Evolutionary conservation across 139 green algal genomes (phyloP).

Genomic region (Chlamydomonas sphaeroides): DNA sequence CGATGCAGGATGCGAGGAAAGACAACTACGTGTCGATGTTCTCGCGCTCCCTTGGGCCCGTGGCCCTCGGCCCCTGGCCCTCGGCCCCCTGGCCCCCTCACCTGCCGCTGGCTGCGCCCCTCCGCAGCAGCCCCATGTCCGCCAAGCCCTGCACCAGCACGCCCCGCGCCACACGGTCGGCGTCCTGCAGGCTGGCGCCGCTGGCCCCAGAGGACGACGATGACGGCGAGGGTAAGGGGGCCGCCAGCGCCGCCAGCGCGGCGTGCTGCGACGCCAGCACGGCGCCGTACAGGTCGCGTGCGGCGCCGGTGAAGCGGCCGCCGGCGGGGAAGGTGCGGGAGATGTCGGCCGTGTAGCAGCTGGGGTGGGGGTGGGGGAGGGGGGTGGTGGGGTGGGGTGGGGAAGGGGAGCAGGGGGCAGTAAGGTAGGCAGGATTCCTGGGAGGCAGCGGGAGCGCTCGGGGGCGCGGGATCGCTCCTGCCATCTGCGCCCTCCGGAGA

Average conservation of each 20-base stretch:
- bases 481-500: too few relatives aligned
- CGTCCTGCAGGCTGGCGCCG: background rate
- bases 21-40: too few relatives aligned
- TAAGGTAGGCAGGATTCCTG: too few relatives aligned
- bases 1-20: too few relatives aligned
- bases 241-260: background rate
- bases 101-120: background rate
- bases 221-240: too few relatives aligned
- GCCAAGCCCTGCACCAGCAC: slow-evolving; percentile 32
- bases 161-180: background rate
- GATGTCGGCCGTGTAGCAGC: slow-evolving; percentile 71
- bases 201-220: too few relatives aligned
- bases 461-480: too few relatives aligned
- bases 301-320: slow-evolving; percentile 45
- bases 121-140: slow-evolving; percentile 43
- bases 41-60: too few relatives aligned
- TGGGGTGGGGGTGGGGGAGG: background rate
- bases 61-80: too few relatives aligned
- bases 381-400: background rate
- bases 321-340: slow-evolving; percentile 57
- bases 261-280: slow-evolving; percentile 51
- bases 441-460: background rate
- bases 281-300: slow-evolving; percentile 55
- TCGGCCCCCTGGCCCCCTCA: slow-evolving; percentile 1
- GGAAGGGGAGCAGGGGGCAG: background rate